A percentile compares a stretch with the other conserved stretches of the same genome.
These are phyloP conservation scores for Aureobasidium sp. DNA, from an alignment of 2,329 filamentous ascomycete species.

Conservation along the genomic window DNA sequence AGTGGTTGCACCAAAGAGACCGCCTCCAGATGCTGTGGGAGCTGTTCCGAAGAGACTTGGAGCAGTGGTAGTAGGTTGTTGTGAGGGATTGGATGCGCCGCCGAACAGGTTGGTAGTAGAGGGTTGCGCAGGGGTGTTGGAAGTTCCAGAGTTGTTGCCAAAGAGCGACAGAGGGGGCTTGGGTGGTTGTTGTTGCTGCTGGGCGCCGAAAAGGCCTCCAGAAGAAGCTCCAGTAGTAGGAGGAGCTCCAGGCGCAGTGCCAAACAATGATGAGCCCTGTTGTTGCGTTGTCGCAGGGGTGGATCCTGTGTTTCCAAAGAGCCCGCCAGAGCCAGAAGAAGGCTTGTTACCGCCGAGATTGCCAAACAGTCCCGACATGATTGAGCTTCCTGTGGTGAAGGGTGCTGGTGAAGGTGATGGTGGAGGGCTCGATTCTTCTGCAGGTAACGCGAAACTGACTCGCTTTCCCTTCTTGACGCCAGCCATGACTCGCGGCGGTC, in stretches of 20 bases:
- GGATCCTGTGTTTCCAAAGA: conserved; percentile 5
- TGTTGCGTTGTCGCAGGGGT: conserved; percentile 5
- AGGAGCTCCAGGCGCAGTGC: neutral
- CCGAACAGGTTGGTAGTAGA: conserved; percentile 10
- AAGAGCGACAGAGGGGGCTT: neutral
- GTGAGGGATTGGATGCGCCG: neutral
- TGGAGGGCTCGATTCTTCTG: neutral
- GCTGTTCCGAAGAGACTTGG: conserved; percentile 3
- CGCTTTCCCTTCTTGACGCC: neutral
- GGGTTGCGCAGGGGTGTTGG: neutral
- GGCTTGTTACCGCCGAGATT: conserved; percentile 14
- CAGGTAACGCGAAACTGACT: neutral
- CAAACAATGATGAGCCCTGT: conserved; percentile 14
- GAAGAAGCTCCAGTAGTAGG: neutral
- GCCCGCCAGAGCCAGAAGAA: neutral
- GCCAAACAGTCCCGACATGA: conserved; percentile 15
- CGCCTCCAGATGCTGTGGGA: neutral
- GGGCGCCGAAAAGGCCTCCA: conserved; percentile 5
- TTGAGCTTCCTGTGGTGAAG: neutral
- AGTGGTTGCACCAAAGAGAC: conserved; percentile 2
- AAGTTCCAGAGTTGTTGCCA: neutral
- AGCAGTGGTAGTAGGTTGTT: conserved; percentile 15
- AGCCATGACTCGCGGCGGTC: neutral
- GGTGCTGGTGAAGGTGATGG: neutral
- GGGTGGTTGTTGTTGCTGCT: neutral